Evolutionary conservation across 2,329 filamentous ascomycete genomes (phyloP).

Genomic region (Cladophialophora bantiana): DNA sequence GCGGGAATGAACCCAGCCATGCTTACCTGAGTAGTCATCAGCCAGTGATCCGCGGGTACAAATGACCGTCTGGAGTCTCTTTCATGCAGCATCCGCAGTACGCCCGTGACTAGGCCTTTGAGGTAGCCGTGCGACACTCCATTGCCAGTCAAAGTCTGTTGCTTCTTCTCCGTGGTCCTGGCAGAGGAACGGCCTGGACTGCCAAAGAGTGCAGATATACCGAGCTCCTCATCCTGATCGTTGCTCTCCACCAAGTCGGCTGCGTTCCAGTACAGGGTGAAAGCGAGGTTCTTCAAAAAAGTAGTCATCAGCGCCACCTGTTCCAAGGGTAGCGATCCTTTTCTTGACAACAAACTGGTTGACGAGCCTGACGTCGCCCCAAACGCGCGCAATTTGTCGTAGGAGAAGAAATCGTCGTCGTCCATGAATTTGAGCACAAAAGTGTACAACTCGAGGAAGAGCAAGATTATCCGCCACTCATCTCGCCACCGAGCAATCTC

Average conservation of each 20-base stretch:
- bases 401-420: conserved; percentile 87
- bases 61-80: conserved; percentile 89
- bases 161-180: conserved; percentile 46
- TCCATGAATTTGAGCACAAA: conserved; percentile 93
- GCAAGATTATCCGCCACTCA: conserved; percentile 86
- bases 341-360: conserved; percentile 61
- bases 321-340: conserved; percentile 71
- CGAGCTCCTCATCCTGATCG: conserved; percentile 44
- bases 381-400: conserved; percentile 30
- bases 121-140: conserved; percentile 80
- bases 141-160: conserved; percentile 64
- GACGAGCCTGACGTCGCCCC: conserved; percentile 53
- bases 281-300: conserved; percentile 90
- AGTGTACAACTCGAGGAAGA: conserved; percentile 93
- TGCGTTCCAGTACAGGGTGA: conserved; percentile 85
- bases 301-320: conserved; percentile 77
- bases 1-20: conserved; percentile 86
- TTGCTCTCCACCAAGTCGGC: conserved; percentile 64
- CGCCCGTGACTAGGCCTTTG: conserved; percentile 77
- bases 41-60: conserved; percentile 83
- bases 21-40: conserved; percentile 88
- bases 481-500: conserved; percentile 57
- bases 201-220: conserved; percentile 37
- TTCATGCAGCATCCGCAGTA: conserved; percentile 89
- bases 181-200: conserved; percentile 19